Evolutionary conservation across 192 early-diverging fungal genomes (phyloP).

Genomic region (Backusella mclennaniae): DNA sequence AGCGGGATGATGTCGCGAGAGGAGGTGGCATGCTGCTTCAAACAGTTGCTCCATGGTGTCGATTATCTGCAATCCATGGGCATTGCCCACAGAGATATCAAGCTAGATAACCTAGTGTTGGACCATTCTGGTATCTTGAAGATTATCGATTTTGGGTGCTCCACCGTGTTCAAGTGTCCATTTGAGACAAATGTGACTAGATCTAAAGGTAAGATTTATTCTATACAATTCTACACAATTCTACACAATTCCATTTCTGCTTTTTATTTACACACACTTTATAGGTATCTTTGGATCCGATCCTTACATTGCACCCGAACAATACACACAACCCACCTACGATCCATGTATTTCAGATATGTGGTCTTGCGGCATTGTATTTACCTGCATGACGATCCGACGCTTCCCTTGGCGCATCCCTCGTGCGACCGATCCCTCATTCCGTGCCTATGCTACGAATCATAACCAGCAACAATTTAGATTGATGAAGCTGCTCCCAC

Average conservation of each 20-base stretch:
- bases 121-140: slow-evolving; percentile 75
- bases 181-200: slow-evolving; percentile 59
- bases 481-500: slow-evolving; percentile 58
- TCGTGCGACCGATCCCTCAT: slow-evolving; percentile 53
- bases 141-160: slow-evolving; percentile 95
- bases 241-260: slow-evolving; percentile 36
- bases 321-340: slow-evolving; percentile 65
- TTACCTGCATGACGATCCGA: slow-evolving; percentile 67
- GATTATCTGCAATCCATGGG: slow-evolving; percentile 85
- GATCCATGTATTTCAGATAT: slow-evolving; percentile 82
- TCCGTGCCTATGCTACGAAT: slow-evolving; percentile 47
- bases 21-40: slow-evolving; percentile 86
- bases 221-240: background rate
- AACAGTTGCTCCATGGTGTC: slow-evolving; percentile 79
- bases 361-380: slow-evolving; percentile 90
- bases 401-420: slow-evolving; percentile 69
- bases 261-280: background rate
- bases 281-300: slow-evolving; percentile 84
- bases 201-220: slow-evolving; percentile 38
- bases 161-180: slow-evolving; percentile 81
- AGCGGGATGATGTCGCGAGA: slow-evolving; percentile 67
- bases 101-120: slow-evolving; percentile 86
- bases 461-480: slow-evolving; percentile 45
- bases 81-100: slow-evolving; percentile 91
- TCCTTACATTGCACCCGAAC: slow-evolving; percentile 94